Evolutionary conservation across 371 early-diverging fungal genomes (phyloP).

Genomic region (Apophysomyces elegans): DNA sequence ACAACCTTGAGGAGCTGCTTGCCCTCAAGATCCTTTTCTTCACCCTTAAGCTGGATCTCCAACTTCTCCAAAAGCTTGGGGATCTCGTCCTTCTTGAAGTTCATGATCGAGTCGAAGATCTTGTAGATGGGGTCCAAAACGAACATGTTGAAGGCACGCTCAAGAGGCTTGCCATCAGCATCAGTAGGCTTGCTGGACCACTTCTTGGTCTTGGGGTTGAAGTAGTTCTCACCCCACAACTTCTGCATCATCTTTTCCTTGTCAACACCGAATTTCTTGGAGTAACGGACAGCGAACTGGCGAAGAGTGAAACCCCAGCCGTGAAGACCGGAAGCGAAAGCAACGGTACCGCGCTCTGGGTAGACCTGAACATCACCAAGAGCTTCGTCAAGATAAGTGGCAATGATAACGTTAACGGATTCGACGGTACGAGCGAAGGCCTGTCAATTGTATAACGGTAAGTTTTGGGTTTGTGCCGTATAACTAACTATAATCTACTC

Average conservation of each 20-base stretch:
- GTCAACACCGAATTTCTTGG: conserved; percentile 98
- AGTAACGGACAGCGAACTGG: conserved; percentile 97
- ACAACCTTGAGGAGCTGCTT: conserved; percentile 97
- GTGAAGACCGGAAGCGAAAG: conserved; percentile 99
- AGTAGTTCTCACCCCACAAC: conserved; percentile 98
- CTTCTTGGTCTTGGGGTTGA: conserved; percentile 97
- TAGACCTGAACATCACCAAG: conserved; percentile 59
- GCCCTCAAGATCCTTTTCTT: conserved; percentile 92
- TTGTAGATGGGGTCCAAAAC: conserved; percentile 99
- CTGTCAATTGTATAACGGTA: conserved; percentile 17
- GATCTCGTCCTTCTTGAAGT: conserved; percentile 93
- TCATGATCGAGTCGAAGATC: conserved; percentile 96
- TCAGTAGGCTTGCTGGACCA: conserved; percentile 86
- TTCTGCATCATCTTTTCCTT: conserved; percentile 93
- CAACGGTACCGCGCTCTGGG: conserved; percentile 97
- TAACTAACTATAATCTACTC: conserved; percentile 12
- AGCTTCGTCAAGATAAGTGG: conserved; percentile 49
- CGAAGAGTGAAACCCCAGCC: conserved; percentile 99
- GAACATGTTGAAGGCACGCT: conserved; percentile 99
- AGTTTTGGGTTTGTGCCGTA: background rate
- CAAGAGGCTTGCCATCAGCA: conserved; percentile 82
- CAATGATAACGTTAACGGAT: conserved; percentile 79
- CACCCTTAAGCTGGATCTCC: conserved; percentile 81
- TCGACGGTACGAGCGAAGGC: conserved; percentile 94
- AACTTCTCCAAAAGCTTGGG: conserved; percentile 89